These are phyloP conservation scores for Tulasnella sp. DNA, from an alignment of 768 basidiomycete genomes.

Conservation along the genomic window DNA sequence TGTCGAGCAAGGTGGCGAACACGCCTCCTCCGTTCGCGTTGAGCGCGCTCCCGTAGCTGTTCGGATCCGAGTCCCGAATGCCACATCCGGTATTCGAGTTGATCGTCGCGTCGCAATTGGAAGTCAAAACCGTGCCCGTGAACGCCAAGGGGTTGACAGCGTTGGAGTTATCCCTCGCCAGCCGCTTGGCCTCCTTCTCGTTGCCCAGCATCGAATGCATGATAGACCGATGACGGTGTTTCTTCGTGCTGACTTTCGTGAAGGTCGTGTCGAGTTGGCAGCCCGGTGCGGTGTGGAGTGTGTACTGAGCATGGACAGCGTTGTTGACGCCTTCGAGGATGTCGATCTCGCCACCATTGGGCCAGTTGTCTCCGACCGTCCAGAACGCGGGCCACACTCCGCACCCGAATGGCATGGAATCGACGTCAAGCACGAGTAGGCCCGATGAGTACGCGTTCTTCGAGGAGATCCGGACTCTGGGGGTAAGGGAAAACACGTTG, in stretches of 20 bases:
- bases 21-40: constrained; percentile 36
- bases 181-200: not conserved
- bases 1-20: constrained; percentile 31
- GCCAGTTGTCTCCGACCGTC: constrained; percentile 38
- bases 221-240: not conserved
- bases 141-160: constrained; percentile 13
- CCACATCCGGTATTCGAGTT: constrained; percentile 34
- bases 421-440: constrained; percentile 64
- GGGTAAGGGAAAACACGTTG: not conserved
- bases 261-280: constrained; percentile 28
- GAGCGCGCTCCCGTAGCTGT: constrained; percentile 33
- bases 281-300: constrained; percentile 30
- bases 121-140: constrained; percentile 23
- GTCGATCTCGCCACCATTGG: constrained; percentile 30
- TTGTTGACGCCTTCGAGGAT: constrained; percentile 18
- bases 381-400: constrained; percentile 27
- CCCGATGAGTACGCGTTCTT: constrained; percentile 53
- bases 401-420: constrained; percentile 60
- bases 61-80: constrained; percentile 25
- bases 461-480: constrained; percentile 55
- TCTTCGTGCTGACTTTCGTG: not conserved
- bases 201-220: not conserved
- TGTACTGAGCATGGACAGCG: constrained; percentile 32
- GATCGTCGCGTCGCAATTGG: constrained; percentile 24
- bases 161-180: not conserved